These are phyloP conservation scores for Mollisiaceae sp. DNA, from an alignment of 2,329 filamentous ascomycete genomes.

Conservation along the genomic window DNA sequence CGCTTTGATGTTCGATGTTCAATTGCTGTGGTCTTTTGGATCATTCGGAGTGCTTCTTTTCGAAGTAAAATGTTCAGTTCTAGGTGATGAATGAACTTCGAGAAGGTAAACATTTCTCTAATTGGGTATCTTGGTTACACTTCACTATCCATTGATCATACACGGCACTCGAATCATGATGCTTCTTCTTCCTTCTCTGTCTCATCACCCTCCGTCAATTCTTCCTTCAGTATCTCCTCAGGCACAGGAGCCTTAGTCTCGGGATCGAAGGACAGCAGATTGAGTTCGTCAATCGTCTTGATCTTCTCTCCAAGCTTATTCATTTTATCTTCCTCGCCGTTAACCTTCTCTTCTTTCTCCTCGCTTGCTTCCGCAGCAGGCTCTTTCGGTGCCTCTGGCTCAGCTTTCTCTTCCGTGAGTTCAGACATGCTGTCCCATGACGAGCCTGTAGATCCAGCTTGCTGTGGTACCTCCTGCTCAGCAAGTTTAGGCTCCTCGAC, in stretches of 20 bases:
- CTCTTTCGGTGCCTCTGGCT: conserved; percentile 1
- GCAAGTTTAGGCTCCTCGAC: conserved; percentile 12
- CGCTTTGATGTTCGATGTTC: no score
- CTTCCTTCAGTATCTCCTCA: conserved; percentile 13
- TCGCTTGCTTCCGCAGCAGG: conserved; percentile 13
- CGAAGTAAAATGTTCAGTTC: no score
- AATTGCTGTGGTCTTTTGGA: no score
- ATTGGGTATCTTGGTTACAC: conserved; percentile 12
- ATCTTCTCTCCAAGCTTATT: no score
- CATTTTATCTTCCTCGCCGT: background rate
- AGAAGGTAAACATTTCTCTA: background rate
- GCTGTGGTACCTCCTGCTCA: background rate
- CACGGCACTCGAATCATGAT: conserved; percentile 4
- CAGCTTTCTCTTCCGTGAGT: conserved; percentile 22
- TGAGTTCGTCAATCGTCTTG: no score
- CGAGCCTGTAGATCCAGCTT: conserved; percentile 23
- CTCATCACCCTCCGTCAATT: conserved; percentile 11
- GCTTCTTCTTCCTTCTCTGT: conserved; percentile 20
- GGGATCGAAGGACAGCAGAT: background rate
- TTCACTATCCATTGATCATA: background rate
- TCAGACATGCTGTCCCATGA: conserved; percentile 31
- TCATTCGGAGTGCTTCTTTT: no score
- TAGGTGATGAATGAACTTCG: no score
- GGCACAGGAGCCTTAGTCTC: conserved; percentile 12
- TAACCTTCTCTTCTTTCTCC: conserved; percentile 11